Conservation (phyloP, 2,329 filamentous ascomycete species). For the Penicillium hordei region DNA sequence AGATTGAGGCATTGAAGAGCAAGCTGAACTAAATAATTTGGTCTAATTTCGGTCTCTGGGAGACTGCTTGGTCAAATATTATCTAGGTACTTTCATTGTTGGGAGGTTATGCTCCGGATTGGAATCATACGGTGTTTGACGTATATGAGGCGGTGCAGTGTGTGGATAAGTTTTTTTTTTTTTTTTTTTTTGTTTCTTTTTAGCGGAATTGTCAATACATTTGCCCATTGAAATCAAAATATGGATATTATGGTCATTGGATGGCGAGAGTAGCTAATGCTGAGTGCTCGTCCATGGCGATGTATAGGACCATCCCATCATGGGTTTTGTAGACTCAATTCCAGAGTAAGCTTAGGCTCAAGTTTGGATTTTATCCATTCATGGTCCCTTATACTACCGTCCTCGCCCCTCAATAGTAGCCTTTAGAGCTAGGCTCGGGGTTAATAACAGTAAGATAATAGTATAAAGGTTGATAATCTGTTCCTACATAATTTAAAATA, state of each 20-base stretch:
- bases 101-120: not conserved
- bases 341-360: too few relatives aligned
- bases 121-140: conserved; percentile 14
- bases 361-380: too few relatives aligned
- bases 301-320: not conserved
- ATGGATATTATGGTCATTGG: not conserved
- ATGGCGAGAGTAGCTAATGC: not conserved
- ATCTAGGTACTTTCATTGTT: conserved; percentile 4
- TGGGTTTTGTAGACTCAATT: not conserved
- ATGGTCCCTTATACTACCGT: too few relatives aligned
- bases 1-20: conserved; percentile 79
- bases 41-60: not conserved
- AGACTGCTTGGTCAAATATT: not conserved
- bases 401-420: too few relatives aligned
- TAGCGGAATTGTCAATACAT: conserved; percentile 30
- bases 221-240: conserved; percentile 14
- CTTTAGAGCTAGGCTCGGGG: too few relatives aligned
- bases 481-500: too few relatives aligned
- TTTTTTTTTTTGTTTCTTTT: conserved; percentile 24
- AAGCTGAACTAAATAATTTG: conserved; percentile 55
- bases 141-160: conserved; percentile 16
- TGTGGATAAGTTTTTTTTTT: conserved; percentile 25
- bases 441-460: too few relatives aligned
- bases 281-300: too few relatives aligned
- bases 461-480: too few relatives aligned